Evolutionary conservation across 2,329 filamentous ascomycete species (phyloP).

Genomic region (Coccinonectria pachysandricola): DNA sequence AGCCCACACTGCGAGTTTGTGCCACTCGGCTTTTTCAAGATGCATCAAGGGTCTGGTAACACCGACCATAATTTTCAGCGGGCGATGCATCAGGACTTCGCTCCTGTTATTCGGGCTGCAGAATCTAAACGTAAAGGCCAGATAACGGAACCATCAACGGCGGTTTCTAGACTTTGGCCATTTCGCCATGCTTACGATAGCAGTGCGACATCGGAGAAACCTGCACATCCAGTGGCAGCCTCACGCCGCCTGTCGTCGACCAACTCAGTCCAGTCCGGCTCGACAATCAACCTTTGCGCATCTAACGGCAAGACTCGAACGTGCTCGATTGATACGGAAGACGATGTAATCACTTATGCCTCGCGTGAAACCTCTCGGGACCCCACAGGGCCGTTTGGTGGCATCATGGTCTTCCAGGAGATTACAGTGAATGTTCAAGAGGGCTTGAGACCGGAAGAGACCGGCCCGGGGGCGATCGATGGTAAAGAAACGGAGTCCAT

Average conservation of each 20-base stretch:
- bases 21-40: slow-evolving; percentile 54
- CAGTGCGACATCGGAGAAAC: slow-evolving; percentile 5
- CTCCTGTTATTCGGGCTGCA: slow-evolving; percentile 31
- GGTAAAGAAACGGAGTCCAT: too few species aligned
- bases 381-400: slow-evolving; percentile 27
- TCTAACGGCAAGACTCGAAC: slow-evolving; percentile 6
- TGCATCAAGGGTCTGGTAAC: slow-evolving; percentile 52
- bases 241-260: slow-evolving; percentile 8
- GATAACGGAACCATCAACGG: slow-evolving; percentile 1
- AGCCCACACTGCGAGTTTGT: slow-evolving; percentile 46
- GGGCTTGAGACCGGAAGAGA: too few species aligned
- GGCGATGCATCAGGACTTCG: slow-evolving; percentile 51
- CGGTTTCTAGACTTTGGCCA: slow-evolving; percentile 7
- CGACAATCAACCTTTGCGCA: slow-evolving; percentile 17
- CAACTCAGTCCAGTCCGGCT: slow-evolving; percentile 12
- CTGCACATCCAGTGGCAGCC: slow-evolving; percentile 3
- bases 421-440: neutral
- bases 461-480: too few species aligned
- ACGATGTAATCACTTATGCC: slow-evolving; percentile 8
- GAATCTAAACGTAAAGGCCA: slow-evolving; percentile 3
- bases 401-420: slow-evolving; percentile 35
- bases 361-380: slow-evolving; percentile 16
- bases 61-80: slow-evolving; percentile 51
- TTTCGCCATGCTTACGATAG: too few species aligned
- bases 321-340: slow-evolving; percentile 9